Evolutionary conservation across 108 stramenopile species (phyloP), one percentile per base, ranked within the genome.

Genomic region (Nitzschia palea): DNA sequence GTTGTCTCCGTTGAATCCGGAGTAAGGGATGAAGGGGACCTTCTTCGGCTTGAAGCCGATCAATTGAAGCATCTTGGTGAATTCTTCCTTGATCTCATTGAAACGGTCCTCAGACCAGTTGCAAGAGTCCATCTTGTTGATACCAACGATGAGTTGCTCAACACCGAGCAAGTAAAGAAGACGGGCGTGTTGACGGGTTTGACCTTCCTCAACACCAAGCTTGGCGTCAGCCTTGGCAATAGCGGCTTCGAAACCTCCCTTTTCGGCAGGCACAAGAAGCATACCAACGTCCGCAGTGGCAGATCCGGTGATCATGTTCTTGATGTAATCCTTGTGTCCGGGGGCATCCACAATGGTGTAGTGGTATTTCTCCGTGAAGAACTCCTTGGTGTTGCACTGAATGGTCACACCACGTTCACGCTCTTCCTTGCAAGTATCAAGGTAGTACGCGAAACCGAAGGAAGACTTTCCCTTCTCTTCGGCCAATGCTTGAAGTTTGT

Each of bases 191-290:
- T 87, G 86, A 66, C 86, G 86, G 54, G 86, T 87, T 70, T 87
- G 86, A 34, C 86, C 86, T 67, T 87, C 86, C 54, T 87, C 86
- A 42, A 87, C 83, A 44, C 86, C 86, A 17, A 87, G 42, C 79
- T 87, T 87, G 53, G 86, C 45, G 62, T 87, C 86, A 50, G 88
- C 88, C 86, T 90, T 90, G 71, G 88, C 88, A 44, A 90, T 90
- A 66, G 88, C 88, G 29, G 88, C 85, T 76, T 90, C 88, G 82
- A 90, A 90, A 73, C 88, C 88, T 56, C 88, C 88, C 84, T 90
- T 90, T 66, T 87, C 86, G 56, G 86, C 86, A 60, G 86, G 86
- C 25, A 87, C 86, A 56, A 87, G 78, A 59, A 87, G 73, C 67
- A 87, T 69, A 70, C 86, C 86, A n/a, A 87, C 86, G 74, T 87